Base-by-base conservation (phyloP, 345 rosid species). In the Hevea brasiliensis region DNA sequence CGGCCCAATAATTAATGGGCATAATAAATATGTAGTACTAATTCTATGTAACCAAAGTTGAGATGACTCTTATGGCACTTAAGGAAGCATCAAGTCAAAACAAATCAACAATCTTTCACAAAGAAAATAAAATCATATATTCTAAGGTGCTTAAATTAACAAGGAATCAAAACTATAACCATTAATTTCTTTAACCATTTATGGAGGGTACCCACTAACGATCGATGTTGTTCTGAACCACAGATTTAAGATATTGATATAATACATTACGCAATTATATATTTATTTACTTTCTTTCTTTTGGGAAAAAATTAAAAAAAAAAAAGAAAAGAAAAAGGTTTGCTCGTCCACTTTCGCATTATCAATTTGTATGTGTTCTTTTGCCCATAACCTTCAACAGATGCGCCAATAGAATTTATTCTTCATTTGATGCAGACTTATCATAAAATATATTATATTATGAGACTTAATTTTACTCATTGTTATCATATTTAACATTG, bases 181-280 rank as follows among this genome's bases (percentile, higher is more conserved):
- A 50, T 50, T 50, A 9, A 26, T 4, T 41, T 17, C 26, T 47
- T 54, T 23, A 42, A n/a, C 72, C 18, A 58, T n/a, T 37, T 45
- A 29, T 47, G 51, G 40, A 47, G 26, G 53, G 72, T n/a, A 56
- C 56, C 53, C 0, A 27, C 3, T 64, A 29, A 23, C 5, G 44
- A 64, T 64, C 5, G 44, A 64, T 64, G 56, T 73, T 65, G 4
- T 60, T 68, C 50, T 48, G 7, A 61, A 26, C 79, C 75, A 57
- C 71, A 62, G 54, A 55, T 54, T 55, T 2, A 10, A 5, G 40
- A 17, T 20, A 48, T 27, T 26, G 2, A 6, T 24, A 26, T n/a
- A 12, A 6, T 32, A 32, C 37, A 32, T 32, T 32, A 1, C 37
- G 4, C 37, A 32, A 1, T 32, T 32, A n/a, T n/a, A n/a, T n/a